Conservation (phyloP, 2,329 filamentous ascomycete species). For the Aurifilum marmelostoma region DNA sequence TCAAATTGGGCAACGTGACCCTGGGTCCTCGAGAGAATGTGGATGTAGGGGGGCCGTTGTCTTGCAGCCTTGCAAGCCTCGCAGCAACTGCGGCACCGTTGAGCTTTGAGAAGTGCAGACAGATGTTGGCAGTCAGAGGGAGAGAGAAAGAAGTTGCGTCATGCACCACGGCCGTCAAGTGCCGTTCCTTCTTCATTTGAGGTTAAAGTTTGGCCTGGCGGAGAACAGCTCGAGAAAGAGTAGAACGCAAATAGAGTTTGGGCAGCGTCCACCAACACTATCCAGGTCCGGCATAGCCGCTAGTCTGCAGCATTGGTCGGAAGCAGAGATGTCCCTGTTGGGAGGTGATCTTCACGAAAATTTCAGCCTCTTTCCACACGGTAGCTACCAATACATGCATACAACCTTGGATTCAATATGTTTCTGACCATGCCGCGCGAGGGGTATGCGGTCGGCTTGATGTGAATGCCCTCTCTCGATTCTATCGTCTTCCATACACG, state of each 20-base stretch:
- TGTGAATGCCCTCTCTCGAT: no score
- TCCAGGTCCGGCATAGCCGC: not conserved
- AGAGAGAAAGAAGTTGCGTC: conserved; percentile 11
- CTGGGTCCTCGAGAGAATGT: not conserved
- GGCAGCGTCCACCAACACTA: conserved; percentile 4
- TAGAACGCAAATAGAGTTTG: conserved; percentile 10
- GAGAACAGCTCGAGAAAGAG: not conserved
- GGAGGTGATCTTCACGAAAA: not conserved
- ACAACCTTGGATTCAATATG: not conserved
- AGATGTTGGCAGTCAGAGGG: not conserved
- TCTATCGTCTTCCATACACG: not conserved
- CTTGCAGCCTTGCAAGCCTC: not conserved
- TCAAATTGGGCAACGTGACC: not conserved
- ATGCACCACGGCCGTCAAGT: conserved; percentile 7
- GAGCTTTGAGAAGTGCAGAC: not conserved
- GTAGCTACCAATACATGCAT: not conserved
- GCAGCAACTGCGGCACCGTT: not conserved
- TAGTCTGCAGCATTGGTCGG: not conserved
- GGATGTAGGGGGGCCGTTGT: not conserved
- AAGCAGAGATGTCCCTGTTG: not conserved
- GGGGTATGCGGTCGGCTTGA: no score
- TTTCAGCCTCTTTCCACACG: conserved; percentile 10
- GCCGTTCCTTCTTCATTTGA: not conserved
- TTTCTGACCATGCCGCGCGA: not conserved
- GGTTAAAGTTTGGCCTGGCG: not conserved